Percentiles rank a stretch among this genome's conserved stretches.
phyloP scores from a whole-genome alignment of 2,329 filamentous ascomycete genomes.

The Apiospora kogelbergensis region DNA sequence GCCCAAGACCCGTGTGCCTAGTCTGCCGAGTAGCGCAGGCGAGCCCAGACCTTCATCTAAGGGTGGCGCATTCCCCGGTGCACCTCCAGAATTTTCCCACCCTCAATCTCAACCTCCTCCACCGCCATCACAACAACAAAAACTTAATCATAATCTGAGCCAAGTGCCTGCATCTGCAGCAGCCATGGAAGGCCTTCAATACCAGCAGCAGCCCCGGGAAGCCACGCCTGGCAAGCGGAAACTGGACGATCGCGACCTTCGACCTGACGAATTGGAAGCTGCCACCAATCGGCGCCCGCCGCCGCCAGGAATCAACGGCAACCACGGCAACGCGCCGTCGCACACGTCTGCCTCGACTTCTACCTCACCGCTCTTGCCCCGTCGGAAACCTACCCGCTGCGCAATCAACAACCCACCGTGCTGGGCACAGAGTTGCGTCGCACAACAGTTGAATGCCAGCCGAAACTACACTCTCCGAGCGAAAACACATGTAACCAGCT shows the following conservation, averaged over 20 bases:
- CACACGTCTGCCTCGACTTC: background rate
- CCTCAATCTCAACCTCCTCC: constrained; percentile 22
- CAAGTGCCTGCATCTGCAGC: background rate
- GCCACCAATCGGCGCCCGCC: constrained; percentile 44
- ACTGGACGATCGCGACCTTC: constrained; percentile 47
- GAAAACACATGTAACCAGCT: constrained; percentile 16
- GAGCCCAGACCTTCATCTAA: constrained; percentile 11
- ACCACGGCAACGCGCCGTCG: constrained; percentile 21
- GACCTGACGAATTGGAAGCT: constrained; percentile 50
- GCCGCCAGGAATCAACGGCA: constrained; percentile 49
- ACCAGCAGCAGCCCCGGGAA: constrained; percentile 31
- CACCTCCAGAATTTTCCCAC: constrained; percentile 7
- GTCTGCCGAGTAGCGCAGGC: constrained; percentile 35
- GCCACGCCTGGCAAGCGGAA: constrained; percentile 48
- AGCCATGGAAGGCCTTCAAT: constrained; percentile 15
- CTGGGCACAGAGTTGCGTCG: background rate
- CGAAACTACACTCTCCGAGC: background rate
- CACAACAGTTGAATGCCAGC: background rate
- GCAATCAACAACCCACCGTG: background rate
- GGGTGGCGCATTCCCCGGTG: background rate
- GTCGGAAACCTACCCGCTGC: constrained; percentile 37
- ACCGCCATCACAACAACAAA: constrained; percentile 27
- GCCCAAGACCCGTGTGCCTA: constrained; percentile 68
- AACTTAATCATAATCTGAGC: constrained; percentile 9
- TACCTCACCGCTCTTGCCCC: constrained; percentile 34